phyloP scores from a whole-genome alignment of 1,284 basidiomycete genomes.

The Apiotrichum laibachii region DNA sequence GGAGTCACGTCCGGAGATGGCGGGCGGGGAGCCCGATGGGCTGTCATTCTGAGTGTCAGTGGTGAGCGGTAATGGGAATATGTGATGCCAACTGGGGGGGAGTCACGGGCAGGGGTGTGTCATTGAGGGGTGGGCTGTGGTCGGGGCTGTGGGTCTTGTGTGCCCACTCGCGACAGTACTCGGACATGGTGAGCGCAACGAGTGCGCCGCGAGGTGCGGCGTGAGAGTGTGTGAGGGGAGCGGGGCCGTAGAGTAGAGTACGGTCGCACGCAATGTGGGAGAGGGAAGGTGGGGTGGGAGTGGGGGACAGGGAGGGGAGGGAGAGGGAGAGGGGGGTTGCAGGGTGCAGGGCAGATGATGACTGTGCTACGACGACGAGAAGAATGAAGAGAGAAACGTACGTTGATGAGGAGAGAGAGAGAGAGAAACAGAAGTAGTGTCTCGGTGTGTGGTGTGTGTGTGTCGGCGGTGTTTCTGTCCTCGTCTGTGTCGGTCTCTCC shows the following conservation, averaged over 20 bases:
- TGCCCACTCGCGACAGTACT: conserved; percentile 21
- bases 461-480: no score
- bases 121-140: background rate
- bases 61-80: background rate
- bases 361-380: no score
- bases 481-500: no score
- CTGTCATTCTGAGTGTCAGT: conserved; percentile 1
- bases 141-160: background rate
- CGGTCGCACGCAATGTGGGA: background rate
- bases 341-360: background rate
- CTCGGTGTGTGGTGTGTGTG: background rate
- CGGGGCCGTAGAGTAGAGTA: no score
- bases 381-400: background rate
- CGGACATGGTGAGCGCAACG: conserved; percentile 7
- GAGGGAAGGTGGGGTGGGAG: background rate
- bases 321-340: background rate
- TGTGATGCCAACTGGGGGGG: background rate
- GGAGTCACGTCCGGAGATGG: background rate
- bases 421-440: background rate
- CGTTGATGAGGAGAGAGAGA: background rate
- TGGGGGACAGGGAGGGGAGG: background rate
- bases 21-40: background rate
- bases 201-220: background rate
- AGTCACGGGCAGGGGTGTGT: background rate
- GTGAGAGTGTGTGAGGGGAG: background rate